Base-by-base conservation (phyloP, 2,329 filamentous ascomycete genomes). In the Lachnellula subtilissima region DNA sequence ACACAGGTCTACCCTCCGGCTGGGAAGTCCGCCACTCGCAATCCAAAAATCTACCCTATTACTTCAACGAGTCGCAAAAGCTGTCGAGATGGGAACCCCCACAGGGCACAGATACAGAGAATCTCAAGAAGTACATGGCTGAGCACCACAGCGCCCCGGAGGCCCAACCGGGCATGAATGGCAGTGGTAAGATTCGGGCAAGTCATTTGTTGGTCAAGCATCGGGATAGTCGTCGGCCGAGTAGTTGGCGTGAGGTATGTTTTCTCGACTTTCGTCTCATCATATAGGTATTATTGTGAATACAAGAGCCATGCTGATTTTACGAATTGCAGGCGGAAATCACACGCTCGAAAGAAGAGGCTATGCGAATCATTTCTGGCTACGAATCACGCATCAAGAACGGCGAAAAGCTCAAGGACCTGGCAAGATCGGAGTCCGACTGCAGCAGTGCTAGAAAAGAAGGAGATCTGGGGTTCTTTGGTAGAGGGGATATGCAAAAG, bases 21-120 rank as follows among this genome's bases (percentile, higher is more conserved):
- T 97, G 93, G 92, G 94, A 97, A 77, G 91, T 99, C 70, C 91
- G 94, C 73, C 91, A 95, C 77, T 96, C 91, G 74, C 96, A 97
- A 79, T 96, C 91, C 74, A 97, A 97, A 79, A 96, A 96, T 76
- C 87, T 97, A 37, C 94, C 94, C 39, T 99, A 99, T 80, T 99
- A 97, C 79, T 97, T 97, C 87, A 95, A 97, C 75, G 78, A 87
- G 47, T 77, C 76, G 65, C 89, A 91, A 61, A 93, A 92, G 73
- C 85, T 91, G 71, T 97, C 94, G 61, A 85, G 90, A 75, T 99
- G 94, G 94, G 94, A 97, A 71, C 93, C 94, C 3, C 94, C 94
- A 8, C 73, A 83, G 46, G 89, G 87, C 62, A 94, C 92, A 65
- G 90, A 99, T 75, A 89, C 89, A 56, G 91, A 97, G 66, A 91